phyloP scores from a whole-genome alignment of 495 filamentous ascomycete genomes.

The Hypomontagnella monticulosa region DNA sequence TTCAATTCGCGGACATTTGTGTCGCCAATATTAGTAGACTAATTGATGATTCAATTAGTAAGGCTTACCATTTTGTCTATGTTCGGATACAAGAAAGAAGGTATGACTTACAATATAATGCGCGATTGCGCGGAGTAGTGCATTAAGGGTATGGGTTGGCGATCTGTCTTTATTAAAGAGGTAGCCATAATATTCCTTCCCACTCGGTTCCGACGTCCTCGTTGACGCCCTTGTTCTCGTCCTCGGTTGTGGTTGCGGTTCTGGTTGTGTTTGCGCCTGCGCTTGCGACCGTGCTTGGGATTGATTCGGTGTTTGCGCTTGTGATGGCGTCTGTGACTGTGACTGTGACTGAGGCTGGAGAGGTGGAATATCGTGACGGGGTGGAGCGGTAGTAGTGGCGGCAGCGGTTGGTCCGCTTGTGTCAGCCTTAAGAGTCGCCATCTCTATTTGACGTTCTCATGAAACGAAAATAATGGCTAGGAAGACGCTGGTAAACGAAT shows the following conservation, averaged over 20 bases:
- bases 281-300: constrained; percentile 10
- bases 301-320: constrained; percentile 12
- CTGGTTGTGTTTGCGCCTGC: constrained; percentile 15
- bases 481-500: constrained; percentile 8
- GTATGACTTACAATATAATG: constrained; percentile 75
- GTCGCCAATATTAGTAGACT: constrained; percentile 73
- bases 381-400: constrained; percentile 22
- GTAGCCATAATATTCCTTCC: constrained; percentile 76
- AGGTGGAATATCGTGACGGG: constrained; percentile 21
- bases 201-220: constrained; percentile 25
- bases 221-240: constrained; percentile 16
- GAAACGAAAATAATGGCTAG: not conserved
- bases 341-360: constrained; percentile 3
- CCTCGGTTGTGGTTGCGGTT: constrained; percentile 26
- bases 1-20: constrained; percentile 71
- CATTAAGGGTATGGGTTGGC: constrained; percentile 77
- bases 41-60: constrained; percentile 16
- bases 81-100: constrained; percentile 12
- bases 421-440: constrained; percentile 38
- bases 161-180: constrained; percentile 83
- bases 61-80: not conserved
- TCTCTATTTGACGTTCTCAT: constrained; percentile 17
- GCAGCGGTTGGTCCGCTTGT: constrained; percentile 29
- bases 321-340: constrained; percentile 6
- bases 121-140: constrained; percentile 80